Evolutionary conservation across 1,139 yeast genomes (phyloP), one percentile per base, ranked within the genome.

Genomic region (Hyphopichia wangnamkhiaoensis): DNA sequence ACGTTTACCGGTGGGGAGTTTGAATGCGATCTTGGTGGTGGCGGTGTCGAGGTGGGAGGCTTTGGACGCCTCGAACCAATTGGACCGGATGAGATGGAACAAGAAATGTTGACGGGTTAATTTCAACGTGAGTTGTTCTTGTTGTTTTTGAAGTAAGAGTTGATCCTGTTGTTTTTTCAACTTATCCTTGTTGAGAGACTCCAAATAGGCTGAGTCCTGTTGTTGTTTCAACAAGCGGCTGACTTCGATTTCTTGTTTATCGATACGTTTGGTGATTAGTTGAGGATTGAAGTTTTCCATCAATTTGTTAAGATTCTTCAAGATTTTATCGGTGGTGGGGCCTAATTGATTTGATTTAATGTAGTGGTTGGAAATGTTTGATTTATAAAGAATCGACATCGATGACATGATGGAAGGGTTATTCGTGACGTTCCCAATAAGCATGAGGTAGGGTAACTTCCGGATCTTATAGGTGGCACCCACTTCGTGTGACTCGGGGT

Each of bases 1-100:
- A 35, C 95, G 69, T 35, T 72, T 71, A 1, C 97, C 96, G 30
- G 75, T 47, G 1, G 77, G 78, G 25, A 71, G 54, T 44, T 68
- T 71, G 38, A 72, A 54, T 19, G 76, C 72, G 17, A 71, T 52
- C 38, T 63, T 57, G 5, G 54, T 50, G 12, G 45, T 45, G 6
- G 16, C 34, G 45, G 4, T 25, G 6, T 18, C 16, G 10, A 43
- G 42, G 12, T 9, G 34, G 45, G 5, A 29, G 10, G 21, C 14
- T 41, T 40, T n/a, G 5, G 23, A n/a, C 3, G 44, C 49, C 4
- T 48, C 41, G 26, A 51, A 46, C 48, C 51, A 53, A 1, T 48
- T 37, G n/a, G 32, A 43, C 27, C 41, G 37, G 20, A 48, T 29
- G 16, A 58, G 43, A 25, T 44, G 40, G 24, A 44, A 29, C 18